Evolutionary conservation across 257 asterid species (phyloP).

Genomic region (Rehmannia glutinosa): DNA sequence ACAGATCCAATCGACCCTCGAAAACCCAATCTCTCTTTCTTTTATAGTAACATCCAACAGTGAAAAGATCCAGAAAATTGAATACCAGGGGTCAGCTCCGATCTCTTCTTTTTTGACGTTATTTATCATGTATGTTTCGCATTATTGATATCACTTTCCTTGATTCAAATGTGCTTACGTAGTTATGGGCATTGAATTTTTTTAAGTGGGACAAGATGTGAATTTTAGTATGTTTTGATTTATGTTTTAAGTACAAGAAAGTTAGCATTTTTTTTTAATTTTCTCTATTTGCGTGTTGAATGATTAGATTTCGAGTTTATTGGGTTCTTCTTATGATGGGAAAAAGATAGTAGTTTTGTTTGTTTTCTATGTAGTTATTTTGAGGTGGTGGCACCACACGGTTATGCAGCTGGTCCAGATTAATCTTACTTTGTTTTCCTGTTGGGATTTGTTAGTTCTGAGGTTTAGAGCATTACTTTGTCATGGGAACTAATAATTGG

Average conservation of each 20-base stretch:
- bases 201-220: neutral
- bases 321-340: neutral
- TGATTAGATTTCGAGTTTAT: constrained; percentile 13
- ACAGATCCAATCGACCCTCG: constrained; percentile 26
- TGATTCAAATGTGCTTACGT: neutral
- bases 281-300: neutral
- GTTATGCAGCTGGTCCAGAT: constrained; percentile 6
- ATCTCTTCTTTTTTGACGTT: constrained; percentile 4
- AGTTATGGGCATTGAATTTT: neutral
- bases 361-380: neutral
- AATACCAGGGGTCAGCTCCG: constrained; percentile 22
- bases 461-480: neutral
- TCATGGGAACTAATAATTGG: neutral
- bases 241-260: constrained; percentile 6
- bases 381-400: constrained; percentile 7
- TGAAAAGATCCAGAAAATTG: neutral
- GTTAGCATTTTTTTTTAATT: neutral
- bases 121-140: neutral
- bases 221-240: constrained; percentile 5
- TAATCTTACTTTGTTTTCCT: neutral
- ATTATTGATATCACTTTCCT: constrained; percentile 16
- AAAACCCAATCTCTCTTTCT: neutral
- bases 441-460: constrained; percentile 6
- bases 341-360: constrained; percentile 10
- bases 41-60: neutral